These are phyloP conservation scores for Dissophora ornata DNA, from an alignment of 192 early-diverging fungal species.

Conservation along the genomic window DNA sequence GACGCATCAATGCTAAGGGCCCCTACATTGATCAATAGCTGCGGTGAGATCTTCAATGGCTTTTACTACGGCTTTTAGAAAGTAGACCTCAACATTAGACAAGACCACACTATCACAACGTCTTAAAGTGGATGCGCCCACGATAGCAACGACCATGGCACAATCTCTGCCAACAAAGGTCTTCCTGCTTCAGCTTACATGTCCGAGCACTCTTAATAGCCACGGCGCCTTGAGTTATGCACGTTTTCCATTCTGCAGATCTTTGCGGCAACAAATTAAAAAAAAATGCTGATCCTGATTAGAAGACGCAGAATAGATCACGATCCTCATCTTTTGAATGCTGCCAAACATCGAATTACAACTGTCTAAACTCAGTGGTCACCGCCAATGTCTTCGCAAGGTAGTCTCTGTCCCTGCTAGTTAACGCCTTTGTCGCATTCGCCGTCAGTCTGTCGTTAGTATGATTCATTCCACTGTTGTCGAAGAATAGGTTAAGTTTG, in stretches of 20 bases:
- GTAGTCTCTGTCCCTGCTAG: constrained; percentile 40
- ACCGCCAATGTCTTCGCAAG: constrained; percentile 13
- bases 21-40: constrained; percentile 33
- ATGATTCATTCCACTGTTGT: background rate
- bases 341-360: too few species aligned
- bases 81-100: background rate
- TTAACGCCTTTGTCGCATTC: constrained; percentile 10
- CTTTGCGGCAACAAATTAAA: constrained; percentile 8
- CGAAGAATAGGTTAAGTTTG: too few species aligned
- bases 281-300: background rate
- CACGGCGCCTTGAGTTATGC: constrained; percentile 7
- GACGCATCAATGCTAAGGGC: too few species aligned
- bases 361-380: constrained; percentile 41
- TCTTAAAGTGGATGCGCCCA: too few species aligned
- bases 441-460: background rate
- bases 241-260: constrained; percentile 41
- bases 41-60: constrained; percentile 25
- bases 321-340: background rate
- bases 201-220: constrained; percentile 45
- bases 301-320: background rate
- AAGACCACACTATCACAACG: background rate
- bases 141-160: too few species aligned
- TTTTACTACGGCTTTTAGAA: constrained; percentile 20
- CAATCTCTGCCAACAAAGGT: too few species aligned
- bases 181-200: too few species aligned